Evolutionary conservation across 805 yeast genomes (phyloP), one percentile per base, ranked within the genome.

Genomic region (Schizosaccharomyces japonicus): DNA sequence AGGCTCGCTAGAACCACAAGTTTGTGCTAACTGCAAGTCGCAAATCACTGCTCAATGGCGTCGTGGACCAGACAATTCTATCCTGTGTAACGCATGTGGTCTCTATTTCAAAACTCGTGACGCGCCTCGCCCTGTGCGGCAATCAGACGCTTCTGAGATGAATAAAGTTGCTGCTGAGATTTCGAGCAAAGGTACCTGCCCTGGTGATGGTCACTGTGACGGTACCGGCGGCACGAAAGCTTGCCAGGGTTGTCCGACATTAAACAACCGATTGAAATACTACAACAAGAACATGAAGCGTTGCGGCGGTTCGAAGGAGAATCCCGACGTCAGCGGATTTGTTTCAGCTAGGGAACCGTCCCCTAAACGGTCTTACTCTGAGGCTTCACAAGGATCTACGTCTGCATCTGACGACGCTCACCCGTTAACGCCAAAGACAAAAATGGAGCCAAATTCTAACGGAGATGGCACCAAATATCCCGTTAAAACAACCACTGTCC

Each of bases 61-160:
- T 55, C 67, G 95, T 48, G 84, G 87, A 49, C 85, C 93, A 0
- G 79, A 79, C 50, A 95, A 95, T 1, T 78, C 83, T 57, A 87
- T 92, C 0, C 66, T 87, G 49, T 87, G 98, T 65, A 87, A 87
- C 60, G 98, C 98, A 0, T 87, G 98, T 65, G 98, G 98, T 0
- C 66, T 87, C 49, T 87, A 75, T 54, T 64, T 69, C 33, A 68
- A 75, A 48, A 73, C 69, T n/a, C 55, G 80, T 51, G 68, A 75
- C 53, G 65, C 75, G 19, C 72, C 74, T 51, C 63, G 87, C 36
- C 87, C 87, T 0, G 73, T 74, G 11, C 70, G 75, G 54, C 21
- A 17, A 15, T 8, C 32, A 7, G 23, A n/a, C 5, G 17, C 50
- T 25, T n/a, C 29, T 17, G 27, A 44, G 17, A 23, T 8, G 5